Percentiles rank a stretch among this genome's conserved stretches.
Evolutionary conservation across 768 basidiomycete species (phyloP).

Genomic region (Tricholoma terreum): DNA sequence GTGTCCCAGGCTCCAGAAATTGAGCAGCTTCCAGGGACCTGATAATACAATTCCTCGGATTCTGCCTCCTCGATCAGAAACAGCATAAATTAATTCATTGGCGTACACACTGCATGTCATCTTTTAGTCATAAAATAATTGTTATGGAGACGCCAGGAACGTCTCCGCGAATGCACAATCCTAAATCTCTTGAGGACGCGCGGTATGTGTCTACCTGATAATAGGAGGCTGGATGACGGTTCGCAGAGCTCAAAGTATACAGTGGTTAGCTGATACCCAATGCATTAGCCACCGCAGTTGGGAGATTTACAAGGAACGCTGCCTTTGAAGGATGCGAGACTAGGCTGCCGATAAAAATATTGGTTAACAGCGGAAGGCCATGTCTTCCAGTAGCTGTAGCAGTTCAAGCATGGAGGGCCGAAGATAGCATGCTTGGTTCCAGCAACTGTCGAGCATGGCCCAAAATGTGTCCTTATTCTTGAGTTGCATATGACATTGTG

Average conservation of each 20-base stretch:
- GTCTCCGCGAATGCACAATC: too few relatives aligned
- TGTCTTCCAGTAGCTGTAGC: constrained; percentile 26
- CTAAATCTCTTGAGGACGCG: too few relatives aligned
- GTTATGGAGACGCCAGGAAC: too few relatives aligned
- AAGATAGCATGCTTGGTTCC: constrained; percentile 33
- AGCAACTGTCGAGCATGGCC: constrained; percentile 44
- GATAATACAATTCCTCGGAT: too few relatives aligned
- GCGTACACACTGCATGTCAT: too few relatives aligned
- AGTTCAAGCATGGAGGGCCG: constrained; percentile 46
- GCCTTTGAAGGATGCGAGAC: not conserved
- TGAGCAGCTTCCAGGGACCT: too few relatives aligned
- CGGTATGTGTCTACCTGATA: too few relatives aligned
- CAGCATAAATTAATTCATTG: too few relatives aligned
- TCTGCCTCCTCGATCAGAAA: too few relatives aligned
- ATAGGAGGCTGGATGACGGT: not conserved
- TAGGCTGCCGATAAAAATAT: not conserved
- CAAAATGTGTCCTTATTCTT: constrained; percentile 39
- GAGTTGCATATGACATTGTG: constrained; percentile 24
- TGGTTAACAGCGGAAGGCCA: constrained; percentile 7
- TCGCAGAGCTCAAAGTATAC: not conserved
- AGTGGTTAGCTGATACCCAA: not conserved
- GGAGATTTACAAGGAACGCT: not conserved
- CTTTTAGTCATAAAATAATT: too few relatives aligned
- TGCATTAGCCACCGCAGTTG: too few relatives aligned
- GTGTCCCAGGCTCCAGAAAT: too few relatives aligned